Evolutionary conservation across 768 basidiomycete species (phyloP).

Genomic region (Neoboletus magnificus): DNA sequence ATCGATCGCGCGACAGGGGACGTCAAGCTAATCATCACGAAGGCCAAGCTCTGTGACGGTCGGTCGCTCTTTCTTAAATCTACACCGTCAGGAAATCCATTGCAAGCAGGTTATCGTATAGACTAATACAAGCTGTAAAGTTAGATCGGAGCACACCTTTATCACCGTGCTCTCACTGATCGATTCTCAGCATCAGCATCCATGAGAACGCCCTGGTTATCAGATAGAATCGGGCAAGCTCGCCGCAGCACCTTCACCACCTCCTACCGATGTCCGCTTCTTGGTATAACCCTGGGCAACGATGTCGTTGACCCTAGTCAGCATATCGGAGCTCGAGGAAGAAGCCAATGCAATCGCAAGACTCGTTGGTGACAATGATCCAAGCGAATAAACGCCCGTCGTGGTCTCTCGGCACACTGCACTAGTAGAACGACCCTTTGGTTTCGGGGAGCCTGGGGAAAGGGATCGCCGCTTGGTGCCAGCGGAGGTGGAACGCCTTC

Average conservation of each 20-base stretch:
- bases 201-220: neutral
- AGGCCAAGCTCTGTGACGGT: too few species aligned
- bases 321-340: slow-evolving; percentile 24
- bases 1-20: too few species aligned
- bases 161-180: neutral
- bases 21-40: too few species aligned
- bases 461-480: neutral
- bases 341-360: slow-evolving; percentile 21
- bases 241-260: neutral
- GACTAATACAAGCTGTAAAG: neutral
- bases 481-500: neutral
- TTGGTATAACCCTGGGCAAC: slow-evolving; percentile 36
- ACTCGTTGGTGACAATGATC: slow-evolving; percentile 23
- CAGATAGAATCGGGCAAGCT: neutral
- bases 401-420: slow-evolving; percentile 1
- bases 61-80: too few species aligned
- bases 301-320: slow-evolving; percentile 36
- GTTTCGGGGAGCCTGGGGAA: slow-evolving; percentile 8
- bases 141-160: slow-evolving; percentile 1
- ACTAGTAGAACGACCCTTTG: slow-evolving; percentile 6
- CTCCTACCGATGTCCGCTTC: slow-evolving; percentile 1
- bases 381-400: slow-evolving; percentile 10
- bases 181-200: too few species aligned
- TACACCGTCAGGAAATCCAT: neutral
- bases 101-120: neutral